phyloP scores from a whole-genome alignment of 441 rosid species.

The Jatropha podagrica region DNA sequence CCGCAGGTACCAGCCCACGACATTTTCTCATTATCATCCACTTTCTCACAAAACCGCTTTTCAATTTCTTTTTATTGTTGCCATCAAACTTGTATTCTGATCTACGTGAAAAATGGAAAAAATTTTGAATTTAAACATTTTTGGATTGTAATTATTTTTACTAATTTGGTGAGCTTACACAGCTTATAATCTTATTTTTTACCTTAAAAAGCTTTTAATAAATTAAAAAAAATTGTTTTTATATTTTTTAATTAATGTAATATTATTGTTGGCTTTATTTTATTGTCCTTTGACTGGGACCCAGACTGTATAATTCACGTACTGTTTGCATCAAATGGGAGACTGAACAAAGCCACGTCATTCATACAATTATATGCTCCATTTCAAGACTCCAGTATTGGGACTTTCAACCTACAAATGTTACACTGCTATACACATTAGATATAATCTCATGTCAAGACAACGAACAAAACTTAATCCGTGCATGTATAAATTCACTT shows the following conservation, averaged over 20 bases:
- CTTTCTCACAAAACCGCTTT: constrained; percentile 3
- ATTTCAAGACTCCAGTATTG: neutral
- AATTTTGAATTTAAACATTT: neutral
- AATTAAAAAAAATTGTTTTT: no score
- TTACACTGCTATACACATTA: no score
- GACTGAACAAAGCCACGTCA: neutral
- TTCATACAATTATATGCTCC: neutral
- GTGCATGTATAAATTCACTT: no score
- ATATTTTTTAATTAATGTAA: no score
- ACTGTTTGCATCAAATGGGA: neutral
- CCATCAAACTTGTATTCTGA: no score
- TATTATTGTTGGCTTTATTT: neutral
- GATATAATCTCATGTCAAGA: no score
- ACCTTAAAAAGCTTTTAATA: no score
- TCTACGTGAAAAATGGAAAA: no score
- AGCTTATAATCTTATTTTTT: no score
- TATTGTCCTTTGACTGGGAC: neutral
- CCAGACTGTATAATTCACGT: neutral
- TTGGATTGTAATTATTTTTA: neutral
- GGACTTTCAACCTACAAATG: neutral
- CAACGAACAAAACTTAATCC: no score
- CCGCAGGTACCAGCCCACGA: constrained; percentile 14
- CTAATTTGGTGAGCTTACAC: neutral
- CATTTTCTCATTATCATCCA: neutral
- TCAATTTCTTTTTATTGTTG: neutral